Percentiles rank a stretch among this genome's conserved stretches.
Evolutionary conservation across 2,329 filamentous ascomycete genomes (phyloP).

Genomic region (Cryoendolithus antarcticus): DNA sequence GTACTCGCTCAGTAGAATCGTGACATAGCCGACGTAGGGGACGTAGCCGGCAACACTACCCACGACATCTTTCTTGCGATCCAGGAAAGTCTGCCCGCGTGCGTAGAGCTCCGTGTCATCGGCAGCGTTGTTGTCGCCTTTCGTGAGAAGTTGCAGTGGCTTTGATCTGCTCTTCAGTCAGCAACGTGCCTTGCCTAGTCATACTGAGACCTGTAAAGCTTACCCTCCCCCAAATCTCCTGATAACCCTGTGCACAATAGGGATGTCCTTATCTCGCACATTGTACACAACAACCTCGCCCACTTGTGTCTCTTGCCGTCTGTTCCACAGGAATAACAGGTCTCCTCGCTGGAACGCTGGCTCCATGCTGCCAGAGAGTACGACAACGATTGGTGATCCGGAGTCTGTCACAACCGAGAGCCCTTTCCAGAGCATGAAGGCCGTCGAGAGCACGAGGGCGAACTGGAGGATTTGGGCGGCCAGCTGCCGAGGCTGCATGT

Average conservation of each 20-base stretch:
- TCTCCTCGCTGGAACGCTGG: conserved; percentile 71
- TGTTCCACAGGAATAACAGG: conserved; percentile 65
- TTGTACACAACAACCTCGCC: conserved; percentile 76
- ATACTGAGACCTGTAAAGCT: conserved; percentile 16
- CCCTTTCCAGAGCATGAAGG: conserved; percentile 88
- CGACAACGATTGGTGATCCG: conserved; percentile 60
- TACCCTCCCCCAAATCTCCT: conserved; percentile 52
- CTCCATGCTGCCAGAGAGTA: conserved; percentile 73
- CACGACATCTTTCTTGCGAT: conserved; percentile 70
- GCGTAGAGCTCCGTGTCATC: conserved; percentile 92
- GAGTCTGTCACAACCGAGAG: conserved; percentile 63
- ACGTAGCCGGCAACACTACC: conserved; percentile 87
- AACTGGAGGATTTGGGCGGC: conserved; percentile 81
- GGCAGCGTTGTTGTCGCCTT: conserved; percentile 90
- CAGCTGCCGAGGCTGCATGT: conserved; percentile 64
- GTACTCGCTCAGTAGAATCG: conserved; percentile 87
- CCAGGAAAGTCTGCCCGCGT: conserved; percentile 71
- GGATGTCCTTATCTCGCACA: conserved; percentile 85
- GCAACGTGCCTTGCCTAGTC: neutral
- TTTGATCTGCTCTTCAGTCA: conserved; percentile 24
- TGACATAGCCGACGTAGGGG: conserved; percentile 92
- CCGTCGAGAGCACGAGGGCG: conserved; percentile 75
- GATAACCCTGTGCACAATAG: conserved; percentile 89
- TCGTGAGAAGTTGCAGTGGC: conserved; percentile 65
- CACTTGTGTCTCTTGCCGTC: conserved; percentile 49